Percentiles rank a stretch among this genome's conserved stretches.
Evolutionary conservation across 768 basidiomycete genomes (phyloP).

Genomic region (Amylocystis lapponica): DNA sequence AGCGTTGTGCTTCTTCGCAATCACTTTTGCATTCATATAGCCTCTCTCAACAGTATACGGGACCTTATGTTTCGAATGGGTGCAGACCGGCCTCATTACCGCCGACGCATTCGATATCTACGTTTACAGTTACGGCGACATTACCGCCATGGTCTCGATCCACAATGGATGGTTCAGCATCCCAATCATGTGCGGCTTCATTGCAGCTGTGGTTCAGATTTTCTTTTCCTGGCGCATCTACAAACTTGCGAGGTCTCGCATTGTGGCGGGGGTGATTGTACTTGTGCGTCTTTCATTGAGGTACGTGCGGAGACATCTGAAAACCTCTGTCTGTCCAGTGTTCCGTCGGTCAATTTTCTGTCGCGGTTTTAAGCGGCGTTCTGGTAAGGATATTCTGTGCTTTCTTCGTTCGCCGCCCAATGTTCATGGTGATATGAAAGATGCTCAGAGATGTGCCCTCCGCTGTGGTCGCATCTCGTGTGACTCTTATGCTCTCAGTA

Average conservation of each 20-base stretch:
- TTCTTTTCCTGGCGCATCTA: slow-evolving; percentile 10
- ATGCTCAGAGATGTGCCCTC: background rate
- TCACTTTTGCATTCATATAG: background rate
- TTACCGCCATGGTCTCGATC: background rate
- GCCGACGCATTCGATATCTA: background rate
- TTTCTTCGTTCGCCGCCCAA: too few relatives aligned
- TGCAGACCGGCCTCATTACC: slow-evolving; percentile 3
- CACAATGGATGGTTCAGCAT: slow-evolving; percentile 5
- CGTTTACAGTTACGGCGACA: slow-evolving; percentile 1
- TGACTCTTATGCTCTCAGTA: background rate
- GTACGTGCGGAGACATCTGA: too few relatives aligned
- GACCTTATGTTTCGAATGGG: slow-evolving; percentile 1
- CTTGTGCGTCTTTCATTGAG: background rate
- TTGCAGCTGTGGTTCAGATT: slow-evolving; percentile 3
- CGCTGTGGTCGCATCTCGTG: background rate
- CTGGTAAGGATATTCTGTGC: too few relatives aligned
- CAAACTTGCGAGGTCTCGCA: background rate
- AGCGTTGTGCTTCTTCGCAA: background rate
- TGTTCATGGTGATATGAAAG: background rate
- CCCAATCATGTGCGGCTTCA: slow-evolving; percentile 2
- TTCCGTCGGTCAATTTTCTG: background rate
- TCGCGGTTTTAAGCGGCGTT: background rate
- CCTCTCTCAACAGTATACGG: slow-evolving; percentile 1
- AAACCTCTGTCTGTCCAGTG: background rate
- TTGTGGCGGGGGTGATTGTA: background rate